Evolutionary conservation across 306 rosid species (phyloP), one percentile per base, ranked within the genome.

Genomic region (Gastrolobium villosum): DNA sequence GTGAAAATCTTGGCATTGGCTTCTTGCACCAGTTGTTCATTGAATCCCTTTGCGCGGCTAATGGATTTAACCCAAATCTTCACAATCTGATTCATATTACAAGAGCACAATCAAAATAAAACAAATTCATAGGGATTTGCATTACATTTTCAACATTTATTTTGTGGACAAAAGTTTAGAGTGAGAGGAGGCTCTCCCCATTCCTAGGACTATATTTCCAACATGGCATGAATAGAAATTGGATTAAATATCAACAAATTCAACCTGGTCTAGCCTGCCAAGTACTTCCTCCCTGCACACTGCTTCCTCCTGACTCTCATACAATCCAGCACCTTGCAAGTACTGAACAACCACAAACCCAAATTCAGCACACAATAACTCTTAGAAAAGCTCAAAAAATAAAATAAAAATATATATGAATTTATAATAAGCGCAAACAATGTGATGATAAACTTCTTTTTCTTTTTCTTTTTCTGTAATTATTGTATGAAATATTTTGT

Each of bases 1-100:
- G 98, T 95, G 85, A 95, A 95, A 81, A 95, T 95, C 93, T 91
- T 95, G 70, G 98, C 99, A 82, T 95, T 95, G 65, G 99, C 99
- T 88, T 93, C 93, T 14, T 89, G 96, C 81, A 93, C 98, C 74
- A 91, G 66, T 79, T 92, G 96, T 65, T 95, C 98, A 75, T 89
- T 88, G 87, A 95, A 71, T 75, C 99, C 99, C 87, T 87, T 93
- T 0, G 94, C 89, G 56, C 96, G 90, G 83, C 97, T 89, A 59
- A 95, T 86, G 49, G 82, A 74, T 70, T 92, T 95, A 9, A 91
- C 92, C 99, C 99, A 95, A 66, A 76, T 84, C 97, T 95, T 95
- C 89, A 95, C 98, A 85, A 82, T 89, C 99, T 95, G 90, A 70
- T 59, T 75, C 80, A 85, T 54, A 71, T 69, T 69, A 79, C 64